Evolutionary conservation across 179 eudicot species (phyloP).

Genomic region (Corrigiola litoralis): DNA sequence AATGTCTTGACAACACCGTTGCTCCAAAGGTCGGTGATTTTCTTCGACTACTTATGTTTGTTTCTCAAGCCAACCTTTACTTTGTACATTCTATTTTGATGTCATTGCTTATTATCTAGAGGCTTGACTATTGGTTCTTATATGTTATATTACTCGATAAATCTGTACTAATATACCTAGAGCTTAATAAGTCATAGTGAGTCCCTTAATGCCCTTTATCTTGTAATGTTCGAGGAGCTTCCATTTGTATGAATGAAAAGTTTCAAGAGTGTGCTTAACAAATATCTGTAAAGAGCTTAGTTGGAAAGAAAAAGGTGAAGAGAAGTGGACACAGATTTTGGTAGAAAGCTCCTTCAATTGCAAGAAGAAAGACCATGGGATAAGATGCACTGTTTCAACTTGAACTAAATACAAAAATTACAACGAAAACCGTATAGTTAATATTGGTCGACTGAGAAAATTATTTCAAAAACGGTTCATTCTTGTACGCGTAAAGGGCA

Average conservation of each 20-base stretch:
- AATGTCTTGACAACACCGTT: conserved; percentile 61
- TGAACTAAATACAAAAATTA: too few relatives aligned
- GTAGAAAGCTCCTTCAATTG: background rate
- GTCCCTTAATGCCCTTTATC: background rate
- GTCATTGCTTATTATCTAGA: background rate
- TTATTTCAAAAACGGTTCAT: too few relatives aligned
- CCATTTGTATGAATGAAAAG: too few relatives aligned
- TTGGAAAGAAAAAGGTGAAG: background rate
- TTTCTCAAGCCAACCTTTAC: background rate
- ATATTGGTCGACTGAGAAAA: too few relatives aligned
- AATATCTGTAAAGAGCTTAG: background rate
- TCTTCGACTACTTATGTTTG: background rate
- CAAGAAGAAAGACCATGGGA: too few relatives aligned
- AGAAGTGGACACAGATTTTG: background rate
- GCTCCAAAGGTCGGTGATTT: conserved; percentile 28
- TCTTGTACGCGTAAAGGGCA: too few relatives aligned
- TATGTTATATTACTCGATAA: background rate
- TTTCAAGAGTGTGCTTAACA: background rate
- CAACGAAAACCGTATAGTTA: too few relatives aligned
- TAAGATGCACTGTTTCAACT: background rate
- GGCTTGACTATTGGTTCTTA: background rate
- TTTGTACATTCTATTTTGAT: background rate
- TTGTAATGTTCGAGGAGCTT: background rate
- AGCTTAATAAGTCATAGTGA: background rate
- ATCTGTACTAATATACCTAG: background rate